Evolutionary conservation across 371 early-diverging fungal genomes (phyloP), one percentile per base, ranked within the genome.

Genomic region (Pancytospora philotis): DNA sequence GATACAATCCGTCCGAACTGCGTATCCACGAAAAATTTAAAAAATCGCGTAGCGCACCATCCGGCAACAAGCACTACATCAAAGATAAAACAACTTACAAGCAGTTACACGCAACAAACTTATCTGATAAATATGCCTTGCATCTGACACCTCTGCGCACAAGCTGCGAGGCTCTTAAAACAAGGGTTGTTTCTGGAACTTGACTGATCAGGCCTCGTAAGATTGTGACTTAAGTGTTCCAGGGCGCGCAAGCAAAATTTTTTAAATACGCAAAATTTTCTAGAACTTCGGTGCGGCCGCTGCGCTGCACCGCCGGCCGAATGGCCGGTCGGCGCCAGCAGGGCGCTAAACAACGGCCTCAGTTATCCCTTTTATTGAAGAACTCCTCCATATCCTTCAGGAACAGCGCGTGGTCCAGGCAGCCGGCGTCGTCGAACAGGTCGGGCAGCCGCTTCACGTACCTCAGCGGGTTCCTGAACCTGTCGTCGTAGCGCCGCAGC

Each of bases 391-490:
- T n/a, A 2, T 72, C 72, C 13, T 70, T 66, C 16, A 74, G 13
- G 55, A 72, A 68, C 39, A 53, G 19, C 2, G 52, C 60, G 55
- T 67, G 64, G 31, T 59, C 39, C 30, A 77, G 28, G 49, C 22
- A 50, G 16, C 78, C 78, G 6, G 51, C 51, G 35, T 66, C 45
- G 45, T 74, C 30, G 60, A 69, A 74, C 49, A 77, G 35, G 19
- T 77, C 75, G 34, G 38, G 71, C n/a, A 77, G 57, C 37, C 39
- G 51, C 56, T 63, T 74, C 36, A 34, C 32, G 38, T 68, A 75
- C 37, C 72, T 75, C 41, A 36, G 56, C 19, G 66, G 70, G 28
- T 48, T 59, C 32, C 39, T 41, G 34, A 37, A 39, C n/a, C 64
- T 53, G 41, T 68, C 68, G 3, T 71, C 71, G 38, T 57, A 55